Evolutionary conservation across 225 moss, liverwort and hornwort genomes (phyloP), one percentile per base, ranked within the genome.

Genomic region (Thuidium tamariscinum): DNA sequence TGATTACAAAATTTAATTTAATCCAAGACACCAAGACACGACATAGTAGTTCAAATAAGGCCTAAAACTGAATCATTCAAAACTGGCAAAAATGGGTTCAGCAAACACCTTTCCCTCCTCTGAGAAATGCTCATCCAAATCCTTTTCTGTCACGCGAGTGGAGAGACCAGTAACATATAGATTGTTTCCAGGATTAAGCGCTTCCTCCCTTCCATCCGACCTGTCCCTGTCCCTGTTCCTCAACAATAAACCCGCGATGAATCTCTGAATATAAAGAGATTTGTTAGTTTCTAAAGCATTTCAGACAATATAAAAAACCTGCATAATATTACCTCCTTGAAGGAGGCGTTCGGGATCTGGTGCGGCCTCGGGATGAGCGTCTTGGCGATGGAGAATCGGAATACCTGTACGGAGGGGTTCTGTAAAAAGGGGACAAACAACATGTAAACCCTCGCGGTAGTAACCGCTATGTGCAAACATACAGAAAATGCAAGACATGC

Each of bases 151-250:
- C 27, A 97, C 98, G 13, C 96, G 97, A 80, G 98, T 99, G 55
- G 98, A 99, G 85, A 99, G 91, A 42, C 98, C 97, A 61, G 98
- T 99, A 32, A 99, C 97, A 82, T 96, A 99, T 13, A 99, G 82
- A 81, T 99, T 99, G 92, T 99, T 99, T 82, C 98, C 98, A 21
- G 98, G 98, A 77, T 99, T 99, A 67, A 92, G 89, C 51, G 96
- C 90, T 34, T 95, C 95, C 39, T 82, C 77, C 54, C 93, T 89
- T 82, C 87, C 88, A 76, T 88, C 86, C 48, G 91, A 90, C 88
- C 92, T 91, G 56, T 84, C 92, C 86, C 92, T 89, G 62, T 84
- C 92, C 85, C 93, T 93, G 88, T 78, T 88, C 34, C 63, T 66
- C 82, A 60, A 37, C 70, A 61, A 68, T 7, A 60, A 55, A 55